Conservation (phyloP, 768 basidiomycete species). For the Cyathus striatus region DNA sequence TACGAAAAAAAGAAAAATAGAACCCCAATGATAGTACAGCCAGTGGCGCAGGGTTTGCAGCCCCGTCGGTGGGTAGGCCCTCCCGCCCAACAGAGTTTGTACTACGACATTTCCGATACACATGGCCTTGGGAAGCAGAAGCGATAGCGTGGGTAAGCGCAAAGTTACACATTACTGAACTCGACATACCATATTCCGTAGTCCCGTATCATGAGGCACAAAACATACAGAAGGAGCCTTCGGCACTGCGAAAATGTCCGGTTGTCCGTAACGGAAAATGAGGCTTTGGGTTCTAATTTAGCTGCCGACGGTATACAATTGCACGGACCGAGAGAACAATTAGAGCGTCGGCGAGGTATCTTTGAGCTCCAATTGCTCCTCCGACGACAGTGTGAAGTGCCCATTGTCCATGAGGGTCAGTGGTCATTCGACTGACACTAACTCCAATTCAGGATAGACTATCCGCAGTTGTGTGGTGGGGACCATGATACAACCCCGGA, state of each 20-base stretch:
- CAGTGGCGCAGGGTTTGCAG: slow-evolving; percentile 2
- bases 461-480: too few relatives aligned
- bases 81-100: neutral
- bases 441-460: too few relatives aligned
- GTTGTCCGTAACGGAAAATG: neutral
- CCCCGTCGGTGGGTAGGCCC: neutral
- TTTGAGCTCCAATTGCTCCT: too few relatives aligned
- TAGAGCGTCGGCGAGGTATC: too few relatives aligned
- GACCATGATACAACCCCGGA: too few relatives aligned
- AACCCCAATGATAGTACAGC: neutral
- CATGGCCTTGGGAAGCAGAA: slow-evolving; percentile 4
- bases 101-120: neutral
- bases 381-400: too few relatives aligned
- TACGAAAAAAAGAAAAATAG: neutral
- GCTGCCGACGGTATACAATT: too few relatives aligned
- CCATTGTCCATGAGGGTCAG: too few relatives aligned
- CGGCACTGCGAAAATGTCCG: neutral
- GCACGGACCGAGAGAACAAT: too few relatives aligned
- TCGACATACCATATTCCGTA: neutral
- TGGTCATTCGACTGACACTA: too few relatives aligned
- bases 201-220: neutral
- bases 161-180: neutral
- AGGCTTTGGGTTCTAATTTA: too few relatives aligned
- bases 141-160: neutral
- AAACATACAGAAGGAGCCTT: neutral